Percentiles rank a stretch among this genome's conserved stretches.
These are phyloP conservation scores for Dissoconium aciculare DNA, from an alignment of 2,329 filamentous ascomycete species.

Conservation along the genomic window DNA sequence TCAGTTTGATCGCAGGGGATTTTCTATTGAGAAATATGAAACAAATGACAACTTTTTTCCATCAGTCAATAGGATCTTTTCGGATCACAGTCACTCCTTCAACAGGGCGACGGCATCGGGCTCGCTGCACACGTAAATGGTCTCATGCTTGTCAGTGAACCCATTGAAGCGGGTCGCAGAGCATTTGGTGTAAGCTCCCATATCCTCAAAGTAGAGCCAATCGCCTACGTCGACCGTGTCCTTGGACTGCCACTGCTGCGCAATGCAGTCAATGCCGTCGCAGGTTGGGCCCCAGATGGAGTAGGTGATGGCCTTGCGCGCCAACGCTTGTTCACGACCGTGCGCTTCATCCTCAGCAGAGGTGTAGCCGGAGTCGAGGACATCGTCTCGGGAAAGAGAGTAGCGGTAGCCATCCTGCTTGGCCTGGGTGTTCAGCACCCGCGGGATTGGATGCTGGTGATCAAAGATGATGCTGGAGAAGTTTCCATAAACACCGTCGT, in stretches of 20 bases:
- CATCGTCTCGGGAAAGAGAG: constrained; percentile 8
- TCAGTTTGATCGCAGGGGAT: no score
- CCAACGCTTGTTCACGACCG: constrained; percentile 21
- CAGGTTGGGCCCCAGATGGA: constrained; percentile 98
- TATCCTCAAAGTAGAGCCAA: constrained; percentile 97
- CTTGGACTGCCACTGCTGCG: constrained; percentile 61
- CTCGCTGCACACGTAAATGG: constrained; percentile 92
- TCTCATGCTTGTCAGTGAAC: constrained; percentile 81
- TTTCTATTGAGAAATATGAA: no score
- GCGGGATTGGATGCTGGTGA: constrained; percentile 80
- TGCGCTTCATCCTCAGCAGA: constrained; percentile 31
- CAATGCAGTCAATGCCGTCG: constrained; percentile 92
- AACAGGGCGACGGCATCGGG: constrained; percentile 68
- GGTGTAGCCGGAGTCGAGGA: constrained; percentile 22
- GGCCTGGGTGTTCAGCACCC: constrained; percentile 42
- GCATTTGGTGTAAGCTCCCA: constrained; percentile 98
- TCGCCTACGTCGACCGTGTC: constrained; percentile 78
- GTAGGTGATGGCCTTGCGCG: constrained; percentile 48
- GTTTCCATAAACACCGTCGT: constrained; percentile 95
- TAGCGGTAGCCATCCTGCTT: constrained; percentile 20
- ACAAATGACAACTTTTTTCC: no score
- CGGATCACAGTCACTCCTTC: no score
- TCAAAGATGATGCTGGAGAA: constrained; percentile 99
- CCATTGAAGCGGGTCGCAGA: constrained; percentile 97
- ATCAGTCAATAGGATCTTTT: no score